Conservation (phyloP, 1,284 basidiomycete species). For the Heliocybe sulcata region DNA sequence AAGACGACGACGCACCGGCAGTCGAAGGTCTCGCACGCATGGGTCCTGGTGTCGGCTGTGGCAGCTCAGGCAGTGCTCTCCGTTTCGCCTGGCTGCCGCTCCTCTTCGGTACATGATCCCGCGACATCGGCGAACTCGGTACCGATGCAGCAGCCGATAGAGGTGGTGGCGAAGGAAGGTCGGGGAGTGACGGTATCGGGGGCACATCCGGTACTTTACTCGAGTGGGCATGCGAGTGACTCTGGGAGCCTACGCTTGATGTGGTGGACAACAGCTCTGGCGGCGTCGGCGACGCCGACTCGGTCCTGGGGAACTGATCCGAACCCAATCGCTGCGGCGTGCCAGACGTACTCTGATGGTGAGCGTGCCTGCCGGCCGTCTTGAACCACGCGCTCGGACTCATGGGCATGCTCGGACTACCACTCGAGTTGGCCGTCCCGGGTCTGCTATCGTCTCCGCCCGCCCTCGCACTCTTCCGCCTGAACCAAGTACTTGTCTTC, state of each 20-base stretch:
- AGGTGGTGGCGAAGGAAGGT: not conserved
- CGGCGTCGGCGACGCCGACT: not conserved
- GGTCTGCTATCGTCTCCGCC: conserved; percentile 14
- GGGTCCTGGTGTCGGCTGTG: not conserved
- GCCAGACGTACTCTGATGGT: not conserved
- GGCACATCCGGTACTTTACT: not conserved
- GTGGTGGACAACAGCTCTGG: not conserved
- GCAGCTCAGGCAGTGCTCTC: not conserved
- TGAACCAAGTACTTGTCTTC: conserved; percentile 48
- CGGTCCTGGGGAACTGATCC: not conserved
- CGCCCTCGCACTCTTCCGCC: conserved; percentile 29
- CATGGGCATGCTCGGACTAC: not conserved
- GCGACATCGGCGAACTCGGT: not conserved
- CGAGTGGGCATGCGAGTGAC: not conserved
- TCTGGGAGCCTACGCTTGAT: not conserved
- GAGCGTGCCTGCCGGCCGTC: not conserved
- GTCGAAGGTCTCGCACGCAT: not conserved
- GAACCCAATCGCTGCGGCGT: not conserved
- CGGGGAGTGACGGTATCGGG: not conserved
- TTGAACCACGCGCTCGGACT: not conserved
- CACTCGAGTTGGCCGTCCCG: not conserved
- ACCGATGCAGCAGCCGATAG: not conserved
- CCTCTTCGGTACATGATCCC: not conserved
- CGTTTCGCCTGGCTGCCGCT: not conserved
- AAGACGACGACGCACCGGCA: not conserved